Percentiles rank a stretch among this genome's conserved stretches.
These are phyloP conservation scores for Phytophthora pluvialis DNA, from an alignment of 352 stramenopile genomes.

Conservation along the genomic window DNA sequence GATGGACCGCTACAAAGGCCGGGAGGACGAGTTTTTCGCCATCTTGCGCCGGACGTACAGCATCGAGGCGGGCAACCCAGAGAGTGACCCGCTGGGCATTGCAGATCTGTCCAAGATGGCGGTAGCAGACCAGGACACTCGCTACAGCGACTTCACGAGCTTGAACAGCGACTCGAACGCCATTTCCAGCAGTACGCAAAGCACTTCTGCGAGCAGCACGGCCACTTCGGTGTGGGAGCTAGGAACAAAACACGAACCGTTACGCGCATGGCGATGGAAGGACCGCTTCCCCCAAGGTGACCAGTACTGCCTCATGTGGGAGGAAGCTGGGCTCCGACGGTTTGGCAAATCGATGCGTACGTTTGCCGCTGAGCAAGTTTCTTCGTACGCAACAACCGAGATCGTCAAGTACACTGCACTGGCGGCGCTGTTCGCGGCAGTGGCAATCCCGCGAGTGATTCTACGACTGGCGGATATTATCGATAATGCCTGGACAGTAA, in stretches of 20 bases:
- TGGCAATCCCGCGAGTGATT: constrained; percentile 75
- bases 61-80: constrained; percentile 39
- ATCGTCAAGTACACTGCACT: constrained; percentile 81
- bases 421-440: constrained; percentile 73
- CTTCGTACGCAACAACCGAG: constrained; percentile 71
- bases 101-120: constrained; percentile 40
- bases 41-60: constrained; percentile 73
- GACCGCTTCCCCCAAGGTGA: constrained; percentile 83
- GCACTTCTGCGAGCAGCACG: constrained; percentile 3
- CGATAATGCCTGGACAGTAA: constrained; percentile 86
- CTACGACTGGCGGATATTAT: constrained; percentile 78
- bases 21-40: constrained; percentile 84
- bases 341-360: constrained; percentile 86
- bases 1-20: constrained; percentile 82
- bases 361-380: constrained; percentile 74
- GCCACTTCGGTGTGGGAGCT: constrained; percentile 37
- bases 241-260: constrained; percentile 38
- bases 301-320: constrained; percentile 84
- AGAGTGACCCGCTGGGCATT: constrained; percentile 58
- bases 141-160: constrained; percentile 38
- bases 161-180: constrained; percentile 45
- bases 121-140: constrained; percentile 32
- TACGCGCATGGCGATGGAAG: constrained; percentile 85
- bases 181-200: constrained; percentile 34
- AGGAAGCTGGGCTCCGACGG: constrained; percentile 69